Conservation (phyloP, 495 filamentous ascomycete genomes). For the Penicillium nucicola region DNA sequence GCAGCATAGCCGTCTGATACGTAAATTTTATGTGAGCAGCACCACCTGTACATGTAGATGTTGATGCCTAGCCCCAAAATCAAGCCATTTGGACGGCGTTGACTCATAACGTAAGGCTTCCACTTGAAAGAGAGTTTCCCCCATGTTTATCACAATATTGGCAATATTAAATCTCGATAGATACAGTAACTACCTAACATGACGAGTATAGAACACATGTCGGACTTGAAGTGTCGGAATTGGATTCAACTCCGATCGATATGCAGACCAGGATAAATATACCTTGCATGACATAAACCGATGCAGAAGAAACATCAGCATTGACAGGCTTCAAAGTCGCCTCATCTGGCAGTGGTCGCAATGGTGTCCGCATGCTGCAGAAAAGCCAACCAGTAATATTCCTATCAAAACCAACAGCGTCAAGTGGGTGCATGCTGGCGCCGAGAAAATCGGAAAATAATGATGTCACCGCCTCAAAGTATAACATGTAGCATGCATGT, state of each 20-base stretch:
- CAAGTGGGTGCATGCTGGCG: background rate
- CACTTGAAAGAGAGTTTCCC: background rate
- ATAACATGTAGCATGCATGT: background rate
- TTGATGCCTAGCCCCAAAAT: no score
- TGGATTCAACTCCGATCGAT: background rate
- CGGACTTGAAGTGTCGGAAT: background rate
- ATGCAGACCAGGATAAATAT: background rate
- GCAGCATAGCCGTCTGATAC: no score
- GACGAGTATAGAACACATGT: no score
- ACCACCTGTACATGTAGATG: no score
- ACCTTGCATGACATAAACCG: background rate
- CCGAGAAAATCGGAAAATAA: background rate
- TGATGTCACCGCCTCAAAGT: background rate
- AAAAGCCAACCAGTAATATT: background rate
- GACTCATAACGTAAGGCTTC: no score
- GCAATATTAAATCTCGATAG: background rate
- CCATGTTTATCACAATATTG: background rate
- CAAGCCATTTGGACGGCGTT: no score
- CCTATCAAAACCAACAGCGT: slow-evolving; percentile 3
- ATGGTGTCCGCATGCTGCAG: background rate
- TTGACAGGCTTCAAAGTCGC: background rate
- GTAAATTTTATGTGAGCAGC: no score
- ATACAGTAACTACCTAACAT: no score
- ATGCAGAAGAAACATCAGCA: no score
- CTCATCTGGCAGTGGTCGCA: background rate